A percentile compares a stretch with the other conserved stretches of the same genome.
These are phyloP conservation scores for Aspergillus leporis DNA, from an alignment of 495 filamentous ascomycete genomes.

Conservation along the genomic window DNA sequence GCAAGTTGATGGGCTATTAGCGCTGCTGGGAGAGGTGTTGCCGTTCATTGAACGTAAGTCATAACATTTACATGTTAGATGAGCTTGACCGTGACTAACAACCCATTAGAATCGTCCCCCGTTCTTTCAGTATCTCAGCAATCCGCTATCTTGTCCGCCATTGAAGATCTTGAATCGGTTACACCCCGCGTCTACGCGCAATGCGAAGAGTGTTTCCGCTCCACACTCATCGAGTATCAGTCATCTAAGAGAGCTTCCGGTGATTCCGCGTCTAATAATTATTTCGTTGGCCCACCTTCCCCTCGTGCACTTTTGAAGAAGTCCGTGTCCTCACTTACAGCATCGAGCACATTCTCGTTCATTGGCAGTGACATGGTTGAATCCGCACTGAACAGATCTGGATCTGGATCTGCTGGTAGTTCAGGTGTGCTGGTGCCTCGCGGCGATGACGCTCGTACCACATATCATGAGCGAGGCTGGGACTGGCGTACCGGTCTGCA, in stretches of 20 bases:
- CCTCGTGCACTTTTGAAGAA: conserved; percentile 68
- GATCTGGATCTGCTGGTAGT: conserved; percentile 52
- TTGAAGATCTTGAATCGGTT: conserved; percentile 81
- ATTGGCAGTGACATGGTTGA: conserved; percentile 72
- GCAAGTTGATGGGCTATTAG: conserved; percentile 80
- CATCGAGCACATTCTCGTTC: conserved; percentile 63
- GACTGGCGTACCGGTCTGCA: conserved; percentile 75
- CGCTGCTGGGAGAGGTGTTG: conserved; percentile 78
- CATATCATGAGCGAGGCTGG: conserved; percentile 62
- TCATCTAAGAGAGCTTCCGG: conserved; percentile 47
- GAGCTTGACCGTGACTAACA: conserved; percentile 11
- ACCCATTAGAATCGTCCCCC: conserved; percentile 34
- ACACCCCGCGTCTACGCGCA: conserved; percentile 66
- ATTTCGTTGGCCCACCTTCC: conserved; percentile 37
- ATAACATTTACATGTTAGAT: not conserved
- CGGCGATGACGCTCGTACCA: conserved; percentile 35
- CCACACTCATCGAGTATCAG: conserved; percentile 48
- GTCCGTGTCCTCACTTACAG: conserved; percentile 56
- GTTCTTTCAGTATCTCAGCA: conserved; percentile 60
- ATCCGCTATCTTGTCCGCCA: conserved; percentile 71
- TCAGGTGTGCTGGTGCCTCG: conserved; percentile 55
- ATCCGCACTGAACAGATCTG: conserved; percentile 43
- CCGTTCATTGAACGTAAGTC: conserved; percentile 67
- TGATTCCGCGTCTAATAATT: conserved; percentile 29
- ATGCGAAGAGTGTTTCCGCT: conserved; percentile 68